Evolutionary conservation across 202 grass and related monocot species (phyloP).

Genomic region (Setaria italica): DNA sequence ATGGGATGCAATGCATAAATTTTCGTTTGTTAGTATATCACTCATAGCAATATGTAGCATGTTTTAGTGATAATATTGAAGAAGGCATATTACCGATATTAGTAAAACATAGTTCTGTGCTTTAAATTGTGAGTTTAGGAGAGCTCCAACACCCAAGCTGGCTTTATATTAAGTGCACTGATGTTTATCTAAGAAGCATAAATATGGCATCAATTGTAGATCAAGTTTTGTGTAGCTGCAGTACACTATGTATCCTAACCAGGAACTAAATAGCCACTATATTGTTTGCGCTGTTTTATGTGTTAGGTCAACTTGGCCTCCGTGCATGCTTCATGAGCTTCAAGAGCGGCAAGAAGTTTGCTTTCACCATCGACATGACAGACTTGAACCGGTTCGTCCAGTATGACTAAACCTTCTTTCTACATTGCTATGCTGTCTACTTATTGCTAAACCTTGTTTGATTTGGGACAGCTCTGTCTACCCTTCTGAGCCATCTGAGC

Average conservation of each 20-base stretch:
- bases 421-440: slow-evolving; percentile 7
- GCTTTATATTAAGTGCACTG: not conserved
- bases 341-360: slow-evolving; percentile 60
- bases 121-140: slow-evolving; percentile 22
- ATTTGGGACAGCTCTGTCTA: slow-evolving; percentile 68
- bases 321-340: slow-evolving; percentile 68
- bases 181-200: slow-evolving; percentile 10
- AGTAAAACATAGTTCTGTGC: slow-evolving; percentile 17
- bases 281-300: slow-evolving; percentile 41
- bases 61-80: slow-evolving; percentile 30
- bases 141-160: not conserved
- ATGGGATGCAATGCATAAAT: slow-evolving; percentile 15
- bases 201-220: slow-evolving; percentile 22
- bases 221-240: slow-evolving; percentile 19
- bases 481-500: slow-evolving; percentile 74
- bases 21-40: slow-evolving; percentile 18
- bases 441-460: slow-evolving; percentile 32
- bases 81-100: slow-evolving; percentile 1
- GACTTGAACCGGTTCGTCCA: slow-evolving; percentile 74
- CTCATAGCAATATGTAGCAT: not conserved
- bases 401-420: slow-evolving; percentile 8
- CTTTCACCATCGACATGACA: slow-evolving; percentile 70
- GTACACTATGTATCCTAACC: not conserved
- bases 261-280: not conserved
- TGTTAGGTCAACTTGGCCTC: slow-evolving; percentile 68